A percentile compares a stretch with the other conserved stretches of the same genome.
These are phyloP conservation scores for Globisporangium recalcitrans DNA, from an alignment of 352 stramenopile genomes.

Conservation along the genomic window DNA sequence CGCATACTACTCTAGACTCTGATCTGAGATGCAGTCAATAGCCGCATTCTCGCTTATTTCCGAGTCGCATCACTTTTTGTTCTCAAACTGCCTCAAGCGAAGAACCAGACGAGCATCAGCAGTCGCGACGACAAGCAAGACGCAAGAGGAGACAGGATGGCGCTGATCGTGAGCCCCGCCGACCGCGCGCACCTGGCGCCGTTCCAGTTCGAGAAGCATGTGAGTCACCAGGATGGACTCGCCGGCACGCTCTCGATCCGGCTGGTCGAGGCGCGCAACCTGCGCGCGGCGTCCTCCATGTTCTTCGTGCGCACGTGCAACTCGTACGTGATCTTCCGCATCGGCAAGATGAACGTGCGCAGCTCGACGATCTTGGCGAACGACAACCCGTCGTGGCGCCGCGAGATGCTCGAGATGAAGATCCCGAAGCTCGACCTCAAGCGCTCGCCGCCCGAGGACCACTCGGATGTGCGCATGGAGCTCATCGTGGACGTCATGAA, in stretches of 20 bases:
- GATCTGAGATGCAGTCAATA: background rate
- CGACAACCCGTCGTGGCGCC: conserved; percentile 71
- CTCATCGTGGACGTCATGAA: conserved; percentile 81
- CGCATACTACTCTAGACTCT: background rate
- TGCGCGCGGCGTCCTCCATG: conserved; percentile 68
- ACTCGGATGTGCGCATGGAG: conserved; percentile 71
- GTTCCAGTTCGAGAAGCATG: conserved; percentile 78
- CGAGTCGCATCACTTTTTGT: conserved; percentile 1
- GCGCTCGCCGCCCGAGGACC: conserved; percentile 42
- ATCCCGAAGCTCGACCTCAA: conserved; percentile 67
- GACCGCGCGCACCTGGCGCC: conserved; percentile 42
- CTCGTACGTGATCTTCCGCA: conserved; percentile 80
- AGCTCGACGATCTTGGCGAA: conserved; percentile 67
- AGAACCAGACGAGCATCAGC: conserved; percentile 3
- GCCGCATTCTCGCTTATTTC: background rate
- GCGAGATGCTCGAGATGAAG: conserved; percentile 70
- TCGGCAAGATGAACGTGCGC: conserved; percentile 62
- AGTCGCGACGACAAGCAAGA: background rate
- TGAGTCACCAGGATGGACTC: conserved; percentile 67
- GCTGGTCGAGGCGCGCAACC: conserved; percentile 62
- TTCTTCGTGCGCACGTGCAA: conserved; percentile 82
- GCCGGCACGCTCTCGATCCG: conserved; percentile 68
- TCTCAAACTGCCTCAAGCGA: background rate
- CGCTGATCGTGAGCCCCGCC: conserved; percentile 24
- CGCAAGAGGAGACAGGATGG: conserved; percentile 12